Evolutionary conservation across 2,329 filamentous ascomycete species (phyloP).

Genomic region (Botrytis medusae): DNA sequence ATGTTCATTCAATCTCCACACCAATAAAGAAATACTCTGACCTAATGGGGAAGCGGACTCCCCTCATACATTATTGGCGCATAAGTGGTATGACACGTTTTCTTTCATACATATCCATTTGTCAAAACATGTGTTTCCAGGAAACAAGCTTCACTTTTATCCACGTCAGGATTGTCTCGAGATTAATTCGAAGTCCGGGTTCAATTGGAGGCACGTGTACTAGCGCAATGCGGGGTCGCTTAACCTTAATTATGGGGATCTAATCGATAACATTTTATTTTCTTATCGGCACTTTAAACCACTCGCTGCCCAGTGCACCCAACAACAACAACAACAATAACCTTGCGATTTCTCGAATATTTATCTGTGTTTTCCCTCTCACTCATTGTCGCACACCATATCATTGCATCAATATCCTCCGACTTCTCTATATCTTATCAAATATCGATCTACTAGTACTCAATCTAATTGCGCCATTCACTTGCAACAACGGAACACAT

Average conservation of each 20-base stretch:
- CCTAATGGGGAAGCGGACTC: neutral
- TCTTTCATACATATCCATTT: neutral
- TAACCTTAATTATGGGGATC: neutral
- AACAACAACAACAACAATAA: neutral
- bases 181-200: neutral
- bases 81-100: neutral
- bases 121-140: slow-evolving; percentile 2
- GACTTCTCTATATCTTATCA: neutral
- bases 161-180: neutral
- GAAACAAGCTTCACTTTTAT: neutral
- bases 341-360: neutral
- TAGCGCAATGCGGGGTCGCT: slow-evolving; percentile 19
- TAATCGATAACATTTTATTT: neutral
- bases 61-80: neutral
- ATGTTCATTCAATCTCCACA: neutral
- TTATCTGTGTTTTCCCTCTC: neutral
- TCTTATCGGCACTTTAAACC: slow-evolving; percentile 17
- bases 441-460: neutral
- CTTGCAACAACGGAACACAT: neutral
- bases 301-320: slow-evolving; percentile 5
- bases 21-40: neutral
- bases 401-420: neutral
- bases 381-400: neutral
- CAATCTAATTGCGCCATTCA: neutral
- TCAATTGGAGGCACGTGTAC: slow-evolving; percentile 1